A percentile compares a stretch with the other conserved stretches of the same genome.
These are phyloP conservation scores for Fusarium mexicanum DNA, from an alignment of 2,329 filamentous ascomycete genomes.

Conservation along the genomic window DNA sequence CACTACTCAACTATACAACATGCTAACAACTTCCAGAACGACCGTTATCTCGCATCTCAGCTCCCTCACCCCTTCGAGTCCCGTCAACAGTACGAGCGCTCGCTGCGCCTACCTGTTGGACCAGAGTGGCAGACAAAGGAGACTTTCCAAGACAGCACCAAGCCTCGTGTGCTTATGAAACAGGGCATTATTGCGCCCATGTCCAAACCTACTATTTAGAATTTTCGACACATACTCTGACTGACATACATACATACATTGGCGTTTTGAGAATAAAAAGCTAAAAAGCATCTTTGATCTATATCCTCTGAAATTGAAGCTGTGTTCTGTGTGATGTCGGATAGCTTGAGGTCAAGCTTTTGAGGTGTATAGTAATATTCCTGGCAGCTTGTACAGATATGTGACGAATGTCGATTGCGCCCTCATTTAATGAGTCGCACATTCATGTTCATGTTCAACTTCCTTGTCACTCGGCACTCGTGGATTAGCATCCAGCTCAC, in stretches of 20 bases:
- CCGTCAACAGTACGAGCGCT: constrained; percentile 88
- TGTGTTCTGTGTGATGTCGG: background rate
- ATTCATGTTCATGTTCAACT: background rate
- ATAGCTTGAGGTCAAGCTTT: background rate
- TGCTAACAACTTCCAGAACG: constrained; percentile 65
- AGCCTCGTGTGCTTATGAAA: constrained; percentile 89
- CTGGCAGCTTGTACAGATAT: background rate
- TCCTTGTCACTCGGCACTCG: background rate
- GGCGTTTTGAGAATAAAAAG: constrained; percentile 30
- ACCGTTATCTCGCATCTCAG: constrained; percentile 83
- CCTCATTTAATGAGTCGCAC: background rate
- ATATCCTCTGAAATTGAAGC: background rate
- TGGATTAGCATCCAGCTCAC: background rate
- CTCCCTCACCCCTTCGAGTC: constrained; percentile 93
- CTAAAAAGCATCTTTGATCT: constrained; percentile 17
- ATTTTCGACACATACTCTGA: background rate
- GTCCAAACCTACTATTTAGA: constrained; percentile 71
- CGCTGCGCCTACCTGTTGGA: constrained; percentile 85
- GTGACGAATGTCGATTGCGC: background rate
- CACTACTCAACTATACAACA: background rate
- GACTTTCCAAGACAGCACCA: constrained; percentile 88
- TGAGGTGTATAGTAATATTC: background rate
- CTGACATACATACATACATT: constrained; percentile 8
- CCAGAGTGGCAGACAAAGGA: constrained; percentile 98
- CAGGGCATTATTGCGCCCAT: constrained; percentile 90